phyloP scores from a whole-genome alignment of 768 basidiomycete species.

The Suillus weaverae region DNA sequence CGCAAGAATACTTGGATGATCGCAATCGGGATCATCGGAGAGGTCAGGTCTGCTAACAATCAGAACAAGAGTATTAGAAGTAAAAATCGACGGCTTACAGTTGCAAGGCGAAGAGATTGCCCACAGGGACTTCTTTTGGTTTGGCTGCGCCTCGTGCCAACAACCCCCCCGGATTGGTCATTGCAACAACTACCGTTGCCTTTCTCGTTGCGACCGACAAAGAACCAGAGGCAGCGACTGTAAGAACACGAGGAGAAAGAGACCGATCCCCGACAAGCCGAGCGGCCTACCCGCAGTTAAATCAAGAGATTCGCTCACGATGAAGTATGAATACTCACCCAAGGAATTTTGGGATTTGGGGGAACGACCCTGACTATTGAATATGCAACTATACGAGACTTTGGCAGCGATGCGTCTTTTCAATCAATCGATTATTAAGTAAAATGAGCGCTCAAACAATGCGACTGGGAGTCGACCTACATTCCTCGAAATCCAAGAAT shows the following conservation, averaged over 20 bases:
- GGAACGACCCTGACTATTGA: constrained; percentile 33
- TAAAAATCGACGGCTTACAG: constrained; percentile 39
- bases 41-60: constrained; percentile 49
- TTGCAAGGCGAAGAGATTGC: constrained; percentile 50
- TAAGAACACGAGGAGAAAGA: constrained; percentile 46
- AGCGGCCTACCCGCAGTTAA: constrained; percentile 13
- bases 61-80: background rate
- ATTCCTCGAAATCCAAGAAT: constrained; percentile 61
- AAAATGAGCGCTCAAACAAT: constrained; percentile 31
- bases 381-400: constrained; percentile 36
- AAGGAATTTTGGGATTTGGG: constrained; percentile 30
- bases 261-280: constrained; percentile 36
- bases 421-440: constrained; percentile 33
- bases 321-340: constrained; percentile 37
- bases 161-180: constrained; percentile 48
- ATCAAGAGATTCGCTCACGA: constrained; percentile 26
- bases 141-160: constrained; percentile 33
- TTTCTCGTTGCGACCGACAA: constrained; percentile 29
- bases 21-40: constrained; percentile 51
- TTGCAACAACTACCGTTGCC: constrained; percentile 44
- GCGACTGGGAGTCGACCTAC: constrained; percentile 38
- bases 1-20: constrained; percentile 46
- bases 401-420: constrained; percentile 37
- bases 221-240: constrained; percentile 43
- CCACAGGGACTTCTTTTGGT: constrained; percentile 44